Evolutionary conservation across 108 stramenopile genomes (phyloP).

Genomic region (Skeletonema costatum): DNA sequence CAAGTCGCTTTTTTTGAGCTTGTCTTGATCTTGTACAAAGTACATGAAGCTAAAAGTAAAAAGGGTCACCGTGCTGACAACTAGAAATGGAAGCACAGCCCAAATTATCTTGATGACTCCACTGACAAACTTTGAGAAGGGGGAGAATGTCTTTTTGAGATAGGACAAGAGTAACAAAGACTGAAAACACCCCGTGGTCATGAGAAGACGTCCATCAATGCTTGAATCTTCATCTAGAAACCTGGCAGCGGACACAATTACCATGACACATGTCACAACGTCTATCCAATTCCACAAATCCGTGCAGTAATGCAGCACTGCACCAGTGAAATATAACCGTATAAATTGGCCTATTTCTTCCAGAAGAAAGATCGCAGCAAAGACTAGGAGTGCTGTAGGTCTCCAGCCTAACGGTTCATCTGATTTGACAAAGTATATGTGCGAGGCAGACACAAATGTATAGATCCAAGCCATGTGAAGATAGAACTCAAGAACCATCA

Average conservation of each 20-base stretch:
- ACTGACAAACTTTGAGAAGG: slow-evolving; percentile 2
- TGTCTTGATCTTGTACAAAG: background rate
- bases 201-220: background rate
- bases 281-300: slow-evolving; percentile 9
- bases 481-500: slow-evolving; percentile 3
- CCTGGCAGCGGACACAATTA: background rate
- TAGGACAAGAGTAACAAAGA: background rate
- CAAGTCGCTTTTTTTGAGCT: background rate
- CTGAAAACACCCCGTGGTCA: slow-evolving; percentile 9
- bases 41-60: slow-evolving; percentile 9
- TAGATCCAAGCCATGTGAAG: background rate
- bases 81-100: background rate
- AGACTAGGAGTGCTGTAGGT: background rate
- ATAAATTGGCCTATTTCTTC: background rate
- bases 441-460: background rate
- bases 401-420: background rate
- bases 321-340: background rate
- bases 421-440: background rate
- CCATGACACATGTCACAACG: background rate
- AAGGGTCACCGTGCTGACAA: background rate
- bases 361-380: background rate
- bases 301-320: background rate
- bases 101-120: slow-evolving; percentile 3
- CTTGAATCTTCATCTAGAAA: background rate
- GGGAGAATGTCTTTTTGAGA: slow-evolving; percentile 5